phyloP scores from a whole-genome alignment of 1,284 basidiomycete genomes.

The Ustilago xerochloae region DNA sequence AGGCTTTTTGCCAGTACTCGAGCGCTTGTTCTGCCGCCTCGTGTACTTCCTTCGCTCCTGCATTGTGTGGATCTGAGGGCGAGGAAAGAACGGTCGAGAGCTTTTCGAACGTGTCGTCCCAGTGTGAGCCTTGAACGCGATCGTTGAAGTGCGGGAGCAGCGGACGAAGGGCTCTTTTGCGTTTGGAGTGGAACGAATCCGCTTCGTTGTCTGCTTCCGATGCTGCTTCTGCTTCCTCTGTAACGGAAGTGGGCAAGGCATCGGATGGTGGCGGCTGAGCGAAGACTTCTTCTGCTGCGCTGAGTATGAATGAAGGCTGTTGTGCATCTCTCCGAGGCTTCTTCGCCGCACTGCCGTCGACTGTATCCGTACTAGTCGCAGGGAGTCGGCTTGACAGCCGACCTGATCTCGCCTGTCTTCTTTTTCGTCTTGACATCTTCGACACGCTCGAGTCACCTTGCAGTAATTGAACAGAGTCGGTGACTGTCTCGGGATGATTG shows the following conservation, averaged over 20 bases:
- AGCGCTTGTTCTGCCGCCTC: conserved; percentile 5
- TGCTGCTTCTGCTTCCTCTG: too few species aligned
- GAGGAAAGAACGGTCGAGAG: not conserved
- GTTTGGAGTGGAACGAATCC: too few species aligned
- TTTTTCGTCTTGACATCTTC: conserved; percentile 7
- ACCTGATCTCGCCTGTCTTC: not conserved
- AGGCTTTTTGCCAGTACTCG: conserved; percentile 28
- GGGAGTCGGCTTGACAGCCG: not conserved
- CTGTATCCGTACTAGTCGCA: not conserved
- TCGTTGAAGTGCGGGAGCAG: conserved; percentile 37
- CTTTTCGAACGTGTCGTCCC: conserved; percentile 17
- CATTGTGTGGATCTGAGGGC: not conserved
- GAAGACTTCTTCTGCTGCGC: too few species aligned
- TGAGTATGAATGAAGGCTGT: not conserved
- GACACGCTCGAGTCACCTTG: not conserved
- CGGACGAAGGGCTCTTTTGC: conserved; percentile 1
- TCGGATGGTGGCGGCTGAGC: too few species aligned
- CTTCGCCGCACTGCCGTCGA: not conserved
- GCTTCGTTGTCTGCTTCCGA: too few species aligned
- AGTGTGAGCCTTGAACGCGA: conserved; percentile 26
- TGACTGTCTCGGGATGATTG: too few species aligned
- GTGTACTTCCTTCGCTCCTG: not conserved
- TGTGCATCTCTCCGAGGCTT: not conserved
- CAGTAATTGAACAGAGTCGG: not conserved
- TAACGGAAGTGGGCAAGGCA: too few species aligned